Conservation (phyloP, 2,329 filamentous ascomycete species). For the Dryadomyces sulphureus region DNA sequence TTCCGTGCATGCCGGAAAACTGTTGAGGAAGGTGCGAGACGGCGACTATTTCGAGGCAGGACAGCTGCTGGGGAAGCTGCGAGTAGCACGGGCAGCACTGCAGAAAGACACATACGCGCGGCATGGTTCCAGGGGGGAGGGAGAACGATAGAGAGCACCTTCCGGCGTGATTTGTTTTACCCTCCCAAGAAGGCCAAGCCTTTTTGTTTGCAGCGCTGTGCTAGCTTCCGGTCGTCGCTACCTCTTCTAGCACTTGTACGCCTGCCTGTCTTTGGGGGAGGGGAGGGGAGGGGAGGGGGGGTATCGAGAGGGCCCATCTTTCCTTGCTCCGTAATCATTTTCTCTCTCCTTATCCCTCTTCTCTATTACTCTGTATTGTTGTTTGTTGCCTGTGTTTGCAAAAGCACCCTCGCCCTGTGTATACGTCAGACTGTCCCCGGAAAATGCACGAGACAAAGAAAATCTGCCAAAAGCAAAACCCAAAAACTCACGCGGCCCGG, state of each 20-base stretch:
- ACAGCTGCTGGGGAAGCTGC: too few species aligned
- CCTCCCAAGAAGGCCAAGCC: background rate
- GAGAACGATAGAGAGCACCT: background rate
- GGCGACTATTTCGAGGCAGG: too few species aligned
- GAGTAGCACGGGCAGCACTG: too few species aligned
- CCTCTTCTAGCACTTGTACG: background rate
- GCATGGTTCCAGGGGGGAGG: too few species aligned
- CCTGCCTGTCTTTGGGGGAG: too few species aligned
- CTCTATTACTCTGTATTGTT: too few species aligned
- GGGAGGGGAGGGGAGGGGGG: too few species aligned
- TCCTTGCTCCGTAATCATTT: background rate
- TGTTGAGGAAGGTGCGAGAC: too few species aligned
- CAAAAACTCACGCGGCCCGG: background rate
- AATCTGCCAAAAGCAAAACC: background rate
- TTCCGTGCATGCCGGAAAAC: too few species aligned
- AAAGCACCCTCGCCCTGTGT: background rate
- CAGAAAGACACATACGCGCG: too few species aligned
- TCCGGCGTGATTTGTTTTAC: background rate
- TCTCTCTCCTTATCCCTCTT: background rate
- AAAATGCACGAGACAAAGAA: background rate
- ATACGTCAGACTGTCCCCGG: background rate
- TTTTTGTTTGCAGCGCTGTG: background rate
- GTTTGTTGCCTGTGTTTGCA: background rate
- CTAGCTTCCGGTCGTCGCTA: background rate
- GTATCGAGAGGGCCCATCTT: background rate